phyloP scores from a whole-genome alignment of 306 rosid genomes.

The Citrullus mucosospermus region DNA sequence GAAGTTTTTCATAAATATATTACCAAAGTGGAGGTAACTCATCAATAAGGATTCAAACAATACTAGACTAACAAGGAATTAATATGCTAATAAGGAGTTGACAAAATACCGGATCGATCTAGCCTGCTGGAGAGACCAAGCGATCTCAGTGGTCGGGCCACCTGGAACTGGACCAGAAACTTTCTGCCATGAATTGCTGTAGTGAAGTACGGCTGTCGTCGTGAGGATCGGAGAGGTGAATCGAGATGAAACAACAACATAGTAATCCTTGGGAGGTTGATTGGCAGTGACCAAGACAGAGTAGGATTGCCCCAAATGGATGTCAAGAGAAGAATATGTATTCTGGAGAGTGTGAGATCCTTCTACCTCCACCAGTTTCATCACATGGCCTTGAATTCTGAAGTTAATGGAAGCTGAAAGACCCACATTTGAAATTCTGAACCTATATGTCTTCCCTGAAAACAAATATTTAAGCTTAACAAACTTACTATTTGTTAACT shows the following conservation, averaged over 20 bases:
- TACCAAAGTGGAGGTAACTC: background rate
- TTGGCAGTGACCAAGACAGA: constrained; percentile 89
- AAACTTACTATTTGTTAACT: background rate
- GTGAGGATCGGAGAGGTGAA: constrained; percentile 62
- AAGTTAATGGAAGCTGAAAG: constrained; percentile 81
- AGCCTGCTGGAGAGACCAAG: constrained; percentile 67
- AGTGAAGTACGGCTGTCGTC: constrained; percentile 82
- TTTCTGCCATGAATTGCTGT: constrained; percentile 56
- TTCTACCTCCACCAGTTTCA: constrained; percentile 91
- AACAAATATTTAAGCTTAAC: background rate
- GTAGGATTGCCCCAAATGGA: constrained; percentile 86
- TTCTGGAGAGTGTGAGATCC: constrained; percentile 95
- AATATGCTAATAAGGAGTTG: background rate
- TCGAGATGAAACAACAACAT: constrained; percentile 64
- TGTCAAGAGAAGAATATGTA: constrained; percentile 58
- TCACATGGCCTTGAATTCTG: constrained; percentile 67
- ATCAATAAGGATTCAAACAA: background rate
- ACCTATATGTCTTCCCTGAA: constrained; percentile 80
- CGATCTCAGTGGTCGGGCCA: constrained; percentile 58
- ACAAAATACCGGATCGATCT: constrained; percentile 59
- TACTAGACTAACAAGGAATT: background rate
- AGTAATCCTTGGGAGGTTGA: constrained; percentile 81
- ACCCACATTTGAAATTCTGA: constrained; percentile 94
- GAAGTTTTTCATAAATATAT: background rate
- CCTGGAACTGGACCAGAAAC: constrained; percentile 74